phyloP scores from a whole-genome alignment of 2,329 filamentous ascomycete genomes.

The Rutstroemia sp. region DNA sequence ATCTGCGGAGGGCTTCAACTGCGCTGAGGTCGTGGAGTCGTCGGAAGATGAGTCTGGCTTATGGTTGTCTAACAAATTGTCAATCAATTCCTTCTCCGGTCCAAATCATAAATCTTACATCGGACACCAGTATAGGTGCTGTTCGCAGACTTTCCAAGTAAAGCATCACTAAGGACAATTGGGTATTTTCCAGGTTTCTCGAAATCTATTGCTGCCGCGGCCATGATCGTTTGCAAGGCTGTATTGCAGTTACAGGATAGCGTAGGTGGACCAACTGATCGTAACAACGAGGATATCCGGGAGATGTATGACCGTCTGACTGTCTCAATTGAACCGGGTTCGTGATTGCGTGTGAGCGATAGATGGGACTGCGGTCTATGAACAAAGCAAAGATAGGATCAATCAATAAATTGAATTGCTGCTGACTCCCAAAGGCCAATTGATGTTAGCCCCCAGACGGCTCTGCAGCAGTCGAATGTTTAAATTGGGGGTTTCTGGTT shows the following conservation, averaged over 20 bases:
- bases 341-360: too few relatives aligned
- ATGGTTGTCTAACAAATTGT: constrained; percentile 47
- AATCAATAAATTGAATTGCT: too few relatives aligned
- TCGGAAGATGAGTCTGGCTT: constrained; percentile 46
- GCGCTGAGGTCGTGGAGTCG: constrained; percentile 36
- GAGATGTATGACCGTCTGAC: too few relatives aligned
- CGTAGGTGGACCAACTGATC: background rate
- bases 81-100: constrained; percentile 7
- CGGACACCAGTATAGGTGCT: constrained; percentile 53
- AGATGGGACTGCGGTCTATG: too few relatives aligned
- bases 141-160: constrained; percentile 48
- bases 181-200: constrained; percentile 55
- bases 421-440: too few relatives aligned
- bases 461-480: too few relatives aligned
- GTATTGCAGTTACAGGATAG: background rate
- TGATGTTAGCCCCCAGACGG: too few relatives aligned
- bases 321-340: too few relatives aligned
- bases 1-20: constrained; percentile 41
- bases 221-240: background rate
- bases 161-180: constrained; percentile 54
- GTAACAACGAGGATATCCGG: too few relatives aligned
- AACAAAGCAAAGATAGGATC: too few relatives aligned
- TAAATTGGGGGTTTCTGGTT: too few relatives aligned
- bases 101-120: constrained; percentile 38
- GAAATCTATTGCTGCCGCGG: constrained; percentile 41